These are phyloP conservation scores for Phylloporus sp. DNA, from an alignment of 768 basidiomycete species.

Conservation along the genomic window DNA sequence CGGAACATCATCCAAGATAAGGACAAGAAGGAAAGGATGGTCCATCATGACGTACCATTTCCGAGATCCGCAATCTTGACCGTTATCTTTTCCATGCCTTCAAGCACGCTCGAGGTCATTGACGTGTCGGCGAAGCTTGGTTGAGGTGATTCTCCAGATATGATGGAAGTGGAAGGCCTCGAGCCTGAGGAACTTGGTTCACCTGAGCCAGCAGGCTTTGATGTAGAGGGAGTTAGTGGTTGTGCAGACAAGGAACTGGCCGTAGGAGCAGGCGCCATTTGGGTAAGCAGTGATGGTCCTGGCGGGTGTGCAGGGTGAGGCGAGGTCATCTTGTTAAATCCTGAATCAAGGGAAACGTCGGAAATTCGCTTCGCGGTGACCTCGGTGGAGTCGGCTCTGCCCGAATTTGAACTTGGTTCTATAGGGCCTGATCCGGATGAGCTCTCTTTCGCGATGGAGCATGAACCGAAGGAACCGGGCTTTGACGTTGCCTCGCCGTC, in stretches of 20 bases:
- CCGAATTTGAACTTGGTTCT: constrained; percentile 14
- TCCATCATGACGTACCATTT: constrained; percentile 56
- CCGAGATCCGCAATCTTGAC: constrained; percentile 99
- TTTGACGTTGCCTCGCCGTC: constrained; percentile 42
- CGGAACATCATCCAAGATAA: background rate
- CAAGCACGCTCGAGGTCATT: constrained; percentile 28
- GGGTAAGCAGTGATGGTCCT: constrained; percentile 71
- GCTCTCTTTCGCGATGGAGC: constrained; percentile 20
- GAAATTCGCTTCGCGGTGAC: constrained; percentile 48
- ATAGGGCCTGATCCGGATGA: constrained; percentile 16
- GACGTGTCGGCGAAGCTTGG: constrained; percentile 24
- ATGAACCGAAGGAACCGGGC: constrained; percentile 29
- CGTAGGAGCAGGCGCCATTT: constrained; percentile 47
- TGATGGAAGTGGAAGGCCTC: constrained; percentile 25
- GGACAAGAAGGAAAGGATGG: background rate
- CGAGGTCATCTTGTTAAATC: constrained; percentile 36
- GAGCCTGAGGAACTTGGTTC: constrained; percentile 15
- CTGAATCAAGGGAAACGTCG: constrained; percentile 40
- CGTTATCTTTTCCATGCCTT: constrained; percentile 67
- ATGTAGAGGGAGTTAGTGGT: constrained; percentile 24
- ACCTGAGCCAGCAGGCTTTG: constrained; percentile 20
- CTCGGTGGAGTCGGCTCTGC: constrained; percentile 36
- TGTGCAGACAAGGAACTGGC: constrained; percentile 21
- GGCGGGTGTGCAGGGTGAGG: constrained; percentile 35
- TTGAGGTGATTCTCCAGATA: constrained; percentile 27